Percentiles rank a stretch among this genome's conserved stretches.
Evolutionary conservation across 495 filamentous ascomycete species (phyloP).

Genomic region (Usnea hakonensis): DNA sequence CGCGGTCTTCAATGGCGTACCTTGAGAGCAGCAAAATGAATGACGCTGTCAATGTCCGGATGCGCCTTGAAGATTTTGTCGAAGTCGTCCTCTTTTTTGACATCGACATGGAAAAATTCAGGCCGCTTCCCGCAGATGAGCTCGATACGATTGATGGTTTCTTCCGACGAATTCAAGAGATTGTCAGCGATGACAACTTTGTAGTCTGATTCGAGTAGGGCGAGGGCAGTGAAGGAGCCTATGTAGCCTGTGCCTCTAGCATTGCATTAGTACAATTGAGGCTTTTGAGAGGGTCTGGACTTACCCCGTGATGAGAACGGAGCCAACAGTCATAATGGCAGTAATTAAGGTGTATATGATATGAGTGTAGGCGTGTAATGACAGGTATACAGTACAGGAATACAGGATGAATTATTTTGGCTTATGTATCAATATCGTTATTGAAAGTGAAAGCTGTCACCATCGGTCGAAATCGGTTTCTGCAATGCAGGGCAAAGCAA

Average conservation of each 20-base stretch:
- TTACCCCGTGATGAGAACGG: constrained; percentile 87
- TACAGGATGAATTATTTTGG: no score
- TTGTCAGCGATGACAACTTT: constrained; percentile 94
- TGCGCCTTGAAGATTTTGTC: constrained; percentile 85
- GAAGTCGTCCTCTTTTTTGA: constrained; percentile 74
- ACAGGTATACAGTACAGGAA: no score
- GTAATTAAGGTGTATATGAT: not conserved
- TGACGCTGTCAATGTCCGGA: constrained; percentile 91
- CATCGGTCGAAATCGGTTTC: not conserved
- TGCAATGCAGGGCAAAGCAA: not conserved
- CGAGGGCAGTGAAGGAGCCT: constrained; percentile 90
- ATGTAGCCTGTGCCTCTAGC: constrained; percentile 95
- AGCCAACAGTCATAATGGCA: constrained; percentile 66
- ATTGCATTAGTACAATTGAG: constrained; percentile 10
- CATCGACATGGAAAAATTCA: constrained; percentile 74
- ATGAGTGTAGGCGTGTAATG: no score
- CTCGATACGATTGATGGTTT: constrained; percentile 86
- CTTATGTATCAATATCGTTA: no score
- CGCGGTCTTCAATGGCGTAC: constrained; percentile 38
- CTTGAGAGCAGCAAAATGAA: constrained; percentile 98
- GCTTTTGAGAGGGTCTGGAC: constrained; percentile 23
- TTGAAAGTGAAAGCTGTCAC: not conserved
- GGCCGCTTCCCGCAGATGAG: constrained; percentile 85
- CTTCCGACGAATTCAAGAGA: constrained; percentile 88
- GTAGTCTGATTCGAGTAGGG: constrained; percentile 87